phyloP scores from a whole-genome alignment of 495 filamentous ascomycete species.

The Penicillium tannophilum region DNA sequence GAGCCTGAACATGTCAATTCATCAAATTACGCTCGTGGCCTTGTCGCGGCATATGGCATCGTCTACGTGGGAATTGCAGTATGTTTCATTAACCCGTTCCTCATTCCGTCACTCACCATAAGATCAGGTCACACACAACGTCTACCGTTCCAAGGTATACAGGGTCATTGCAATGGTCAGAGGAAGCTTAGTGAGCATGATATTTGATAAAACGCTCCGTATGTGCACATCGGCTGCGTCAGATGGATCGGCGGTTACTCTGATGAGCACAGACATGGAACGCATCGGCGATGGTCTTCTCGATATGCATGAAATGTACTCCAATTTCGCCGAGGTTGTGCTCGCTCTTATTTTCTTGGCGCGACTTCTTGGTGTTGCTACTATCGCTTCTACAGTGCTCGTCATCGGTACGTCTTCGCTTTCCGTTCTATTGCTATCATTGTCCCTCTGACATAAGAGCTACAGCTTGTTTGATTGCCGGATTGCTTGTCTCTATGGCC shows the following conservation, averaged over 20 bases:
- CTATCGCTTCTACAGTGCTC: conserved; percentile 48
- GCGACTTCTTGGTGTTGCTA: conserved; percentile 47
- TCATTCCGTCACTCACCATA: neutral
- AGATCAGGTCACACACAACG: conserved; percentile 34
- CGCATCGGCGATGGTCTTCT: conserved; percentile 39
- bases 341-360: conserved; percentile 57
- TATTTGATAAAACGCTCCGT: conserved; percentile 49
- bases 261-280: conserved; percentile 62
- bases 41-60: conserved; percentile 58
- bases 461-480: conserved; percentile 26
- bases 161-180: conserved; percentile 55
- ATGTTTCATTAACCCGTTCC: conserved; percentile 8
- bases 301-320: conserved; percentile 52
- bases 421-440: neutral
- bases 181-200: conserved; percentile 51
- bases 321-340: conserved; percentile 52
- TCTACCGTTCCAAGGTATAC: conserved; percentile 54
- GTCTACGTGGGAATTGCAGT: conserved; percentile 61
- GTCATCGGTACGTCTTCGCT: conserved; percentile 41
- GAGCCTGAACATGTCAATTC: conserved; percentile 33
- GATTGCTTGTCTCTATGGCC: conserved; percentile 22
- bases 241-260: conserved; percentile 52
- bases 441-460: neutral
- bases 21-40: conserved; percentile 48
- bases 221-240: conserved; percentile 39